Conservation (phyloP, 345 rosid species). For the Eucalyptus regnans region DNA sequence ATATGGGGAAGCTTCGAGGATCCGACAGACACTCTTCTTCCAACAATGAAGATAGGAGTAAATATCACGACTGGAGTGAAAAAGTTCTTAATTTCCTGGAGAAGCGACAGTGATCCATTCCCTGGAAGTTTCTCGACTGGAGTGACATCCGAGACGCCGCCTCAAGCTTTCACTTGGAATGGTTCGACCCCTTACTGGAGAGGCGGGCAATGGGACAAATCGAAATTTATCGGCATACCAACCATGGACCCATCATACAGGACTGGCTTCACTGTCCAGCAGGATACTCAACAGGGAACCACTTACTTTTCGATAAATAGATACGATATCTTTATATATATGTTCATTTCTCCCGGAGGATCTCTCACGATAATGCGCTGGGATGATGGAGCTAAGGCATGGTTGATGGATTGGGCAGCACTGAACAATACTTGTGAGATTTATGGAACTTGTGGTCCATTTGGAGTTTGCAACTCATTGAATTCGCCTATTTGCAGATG, state of each 20-base stretch:
- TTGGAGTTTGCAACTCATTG: too few species aligned
- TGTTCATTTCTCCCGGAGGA: too few species aligned
- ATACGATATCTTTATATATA: too few species aligned
- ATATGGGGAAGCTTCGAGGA: constrained; percentile 28
- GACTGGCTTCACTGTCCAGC: neutral
- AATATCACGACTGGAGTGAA: neutral
- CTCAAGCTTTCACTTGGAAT: constrained; percentile 7
- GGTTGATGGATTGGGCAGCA: too few species aligned
- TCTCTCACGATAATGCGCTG: too few species aligned
- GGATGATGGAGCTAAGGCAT: too few species aligned
- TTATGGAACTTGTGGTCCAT: too few species aligned
- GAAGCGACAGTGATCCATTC: constrained; percentile 11
- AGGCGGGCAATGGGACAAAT: neutral
- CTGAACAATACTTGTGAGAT: too few species aligned
- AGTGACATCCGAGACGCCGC: constrained; percentile 1
- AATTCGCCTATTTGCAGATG: too few species aligned
- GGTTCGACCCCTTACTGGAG: neutral
- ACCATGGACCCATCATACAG: neutral
- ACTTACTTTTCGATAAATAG: too few species aligned
- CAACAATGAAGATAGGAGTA: constrained; percentile 22
- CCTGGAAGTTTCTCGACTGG: constrained; percentile 6
- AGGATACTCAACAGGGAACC: too few species aligned
- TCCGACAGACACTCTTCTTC: constrained; percentile 19
- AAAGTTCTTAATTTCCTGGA: constrained; percentile 13
- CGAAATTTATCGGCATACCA: neutral